Evolutionary conservation across 1,139 yeast genomes (phyloP).

Genomic region (Entelexis sorbosivorans): DNA sequence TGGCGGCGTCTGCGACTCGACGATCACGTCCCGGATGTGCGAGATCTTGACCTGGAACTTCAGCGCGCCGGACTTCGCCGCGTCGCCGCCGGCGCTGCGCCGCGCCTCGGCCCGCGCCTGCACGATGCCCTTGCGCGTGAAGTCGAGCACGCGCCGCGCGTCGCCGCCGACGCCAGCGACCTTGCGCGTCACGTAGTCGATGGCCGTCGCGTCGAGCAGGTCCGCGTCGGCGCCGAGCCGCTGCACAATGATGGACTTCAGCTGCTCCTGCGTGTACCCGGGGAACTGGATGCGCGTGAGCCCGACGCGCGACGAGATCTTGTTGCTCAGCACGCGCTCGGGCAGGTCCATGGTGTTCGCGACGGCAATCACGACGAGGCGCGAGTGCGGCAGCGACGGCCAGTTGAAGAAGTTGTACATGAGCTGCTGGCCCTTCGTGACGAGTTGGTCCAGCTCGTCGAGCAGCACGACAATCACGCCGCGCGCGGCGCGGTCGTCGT

Average conservation of each 20-base stretch:
- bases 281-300: conserved; percentile 75
- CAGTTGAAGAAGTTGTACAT: conserved; percentile 95
- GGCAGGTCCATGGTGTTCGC: conserved; percentile 98
- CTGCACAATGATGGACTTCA: conserved; percentile 61
- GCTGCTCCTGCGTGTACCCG: conserved; percentile 74
- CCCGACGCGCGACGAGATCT: conserved; percentile 85
- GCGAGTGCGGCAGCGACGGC: conserved; percentile 79
- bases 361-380: conserved; percentile 77
- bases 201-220: conserved; percentile 37
- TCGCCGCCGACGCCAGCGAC: conserved; percentile 97
- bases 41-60: conserved; percentile 42
- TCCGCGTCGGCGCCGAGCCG: conserved; percentile 49
- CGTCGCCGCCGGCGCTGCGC: background rate
- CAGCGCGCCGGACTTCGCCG: background rate
- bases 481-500: conserved; percentile 12
- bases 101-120: conserved; percentile 38
- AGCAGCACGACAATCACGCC: conserved; percentile 58
- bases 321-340: conserved; percentile 74
- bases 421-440: conserved; percentile 72
- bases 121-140: conserved; percentile 84
- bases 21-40: conserved; percentile 67
- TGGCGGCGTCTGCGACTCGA: conserved; percentile 72
- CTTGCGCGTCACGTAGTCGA: conserved; percentile 83
- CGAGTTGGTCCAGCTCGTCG: conserved; percentile 90
- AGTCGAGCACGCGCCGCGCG: conserved; percentile 83